Percentiles rank a stretch among this genome's conserved stretches.
phyloP scores from a whole-genome alignment of 192 early-diverging fungal genomes.

The Coemansia sp. region DNA sequence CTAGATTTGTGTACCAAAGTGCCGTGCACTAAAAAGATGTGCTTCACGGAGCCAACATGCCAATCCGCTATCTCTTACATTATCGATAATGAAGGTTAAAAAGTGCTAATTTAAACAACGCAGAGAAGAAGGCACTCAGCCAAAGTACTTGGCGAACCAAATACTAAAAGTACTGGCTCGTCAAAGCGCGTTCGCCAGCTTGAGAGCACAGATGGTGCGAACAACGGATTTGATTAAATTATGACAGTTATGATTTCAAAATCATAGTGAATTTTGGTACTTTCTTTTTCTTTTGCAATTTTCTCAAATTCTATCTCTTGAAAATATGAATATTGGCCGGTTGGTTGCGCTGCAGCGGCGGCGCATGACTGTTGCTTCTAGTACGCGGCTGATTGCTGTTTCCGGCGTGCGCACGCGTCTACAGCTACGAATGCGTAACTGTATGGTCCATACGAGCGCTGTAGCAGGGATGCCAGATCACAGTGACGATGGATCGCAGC shows the following conservation, averaged over 20 bases:
- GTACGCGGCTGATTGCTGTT: too few relatives aligned
- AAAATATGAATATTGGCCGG: neutral
- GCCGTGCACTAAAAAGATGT: too few relatives aligned
- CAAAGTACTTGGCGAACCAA: too few relatives aligned
- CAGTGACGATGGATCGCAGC: neutral
- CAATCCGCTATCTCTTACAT: too few relatives aligned
- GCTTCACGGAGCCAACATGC: too few relatives aligned
- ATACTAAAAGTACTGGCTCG: too few relatives aligned
- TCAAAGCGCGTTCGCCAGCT: neutral
- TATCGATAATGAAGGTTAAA: too few relatives aligned
- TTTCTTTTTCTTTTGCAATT: neutral
- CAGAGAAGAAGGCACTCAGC: too few relatives aligned
- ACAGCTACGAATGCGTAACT: neutral
- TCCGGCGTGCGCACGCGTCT: neutral
- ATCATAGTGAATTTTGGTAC: neutral
- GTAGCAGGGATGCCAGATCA: neutral
- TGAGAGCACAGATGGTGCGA: too few relatives aligned
- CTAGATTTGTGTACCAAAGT: too few relatives aligned
- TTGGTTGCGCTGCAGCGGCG: neutral
- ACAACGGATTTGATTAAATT: too few relatives aligned
- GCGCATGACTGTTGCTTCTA: neutral
- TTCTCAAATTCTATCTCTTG: neutral
- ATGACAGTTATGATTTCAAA: neutral
- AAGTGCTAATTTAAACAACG: too few relatives aligned
- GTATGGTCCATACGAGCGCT: neutral